phyloP scores from a whole-genome alignment of 202 grass and related monocot species.

The Cymbopogon flexuosus region DNA sequence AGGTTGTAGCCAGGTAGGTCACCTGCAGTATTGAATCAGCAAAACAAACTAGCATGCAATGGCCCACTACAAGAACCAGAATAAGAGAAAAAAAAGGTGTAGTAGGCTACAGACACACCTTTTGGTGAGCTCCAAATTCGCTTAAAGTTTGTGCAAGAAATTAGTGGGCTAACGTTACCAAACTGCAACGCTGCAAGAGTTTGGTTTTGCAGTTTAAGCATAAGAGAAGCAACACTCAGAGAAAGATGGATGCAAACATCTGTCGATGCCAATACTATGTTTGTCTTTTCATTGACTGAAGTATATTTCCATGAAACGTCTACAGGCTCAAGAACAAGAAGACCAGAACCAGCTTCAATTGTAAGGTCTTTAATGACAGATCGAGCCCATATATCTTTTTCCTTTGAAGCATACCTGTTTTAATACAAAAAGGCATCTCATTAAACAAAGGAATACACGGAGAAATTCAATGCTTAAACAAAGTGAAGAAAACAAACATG shows the following conservation, averaged over 20 bases:
- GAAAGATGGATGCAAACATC: conserved; percentile 91
- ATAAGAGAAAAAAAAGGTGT: background rate
- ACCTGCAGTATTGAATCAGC: conserved; percentile 43
- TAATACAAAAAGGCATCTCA: conserved; percentile 22
- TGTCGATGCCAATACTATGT: conserved; percentile 60
- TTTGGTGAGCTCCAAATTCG: conserved; percentile 78
- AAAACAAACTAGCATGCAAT: conserved; percentile 24
- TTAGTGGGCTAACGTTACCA: conserved; percentile 76
- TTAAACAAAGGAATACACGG: background rate
- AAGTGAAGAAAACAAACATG: conserved; percentile 57
- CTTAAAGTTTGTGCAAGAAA: conserved; percentile 91
- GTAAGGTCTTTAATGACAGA: conserved; percentile 79
- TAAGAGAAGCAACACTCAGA: conserved; percentile 75
- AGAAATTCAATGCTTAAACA: conserved; percentile 22
- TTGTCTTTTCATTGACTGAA: conserved; percentile 80
- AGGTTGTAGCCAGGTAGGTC: conserved; percentile 77
- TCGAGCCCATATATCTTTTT: conserved; percentile 86
- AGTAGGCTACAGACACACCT: conserved; percentile 26
- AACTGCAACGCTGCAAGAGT: conserved; percentile 85
- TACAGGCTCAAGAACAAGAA: conserved; percentile 83
- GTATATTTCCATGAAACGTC: conserved; percentile 94
- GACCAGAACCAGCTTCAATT: conserved; percentile 84
- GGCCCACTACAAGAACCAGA: background rate
- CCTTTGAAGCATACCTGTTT: conserved; percentile 96
- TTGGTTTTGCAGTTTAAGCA: conserved; percentile 92